Percentiles rank a stretch among this genome's conserved stretches.
Evolutionary conservation across 345 rosid species (phyloP).

Genomic region (Cardamine resedifolia): DNA sequence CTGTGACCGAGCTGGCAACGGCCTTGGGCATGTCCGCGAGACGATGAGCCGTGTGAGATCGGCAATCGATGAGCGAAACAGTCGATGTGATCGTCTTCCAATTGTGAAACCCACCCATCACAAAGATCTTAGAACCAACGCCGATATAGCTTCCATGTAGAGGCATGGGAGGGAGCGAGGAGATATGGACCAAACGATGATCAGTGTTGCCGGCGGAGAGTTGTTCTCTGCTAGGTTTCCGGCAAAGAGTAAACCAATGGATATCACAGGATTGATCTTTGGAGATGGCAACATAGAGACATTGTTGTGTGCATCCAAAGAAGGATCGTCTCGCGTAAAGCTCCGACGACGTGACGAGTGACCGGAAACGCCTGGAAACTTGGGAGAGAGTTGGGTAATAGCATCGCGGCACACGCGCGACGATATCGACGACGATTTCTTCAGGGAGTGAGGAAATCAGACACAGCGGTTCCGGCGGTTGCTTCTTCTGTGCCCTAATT

Average conservation of each 20-base stretch:
- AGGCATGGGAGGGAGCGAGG: constrained; percentile 32
- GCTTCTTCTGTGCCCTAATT: constrained; percentile 31
- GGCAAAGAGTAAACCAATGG: constrained; percentile 26
- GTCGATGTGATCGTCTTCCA: constrained; percentile 22
- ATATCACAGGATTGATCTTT: constrained; percentile 24
- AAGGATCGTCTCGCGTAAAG: constrained; percentile 26
- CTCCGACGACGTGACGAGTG: constrained; percentile 23
- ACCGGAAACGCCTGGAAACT: constrained; percentile 24
- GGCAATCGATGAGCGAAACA: constrained; percentile 25
- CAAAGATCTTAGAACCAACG: constrained; percentile 18
- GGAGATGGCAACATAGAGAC: constrained; percentile 24
- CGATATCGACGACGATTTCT: constrained; percentile 29
- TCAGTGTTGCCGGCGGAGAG: neutral
- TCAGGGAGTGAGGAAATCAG: constrained; percentile 19
- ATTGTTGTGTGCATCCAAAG: constrained; percentile 4
- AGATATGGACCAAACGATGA: constrained; percentile 6
- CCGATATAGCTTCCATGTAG: constrained; percentile 25
- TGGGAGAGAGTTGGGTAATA: constrained; percentile 20
- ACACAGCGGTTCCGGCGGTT: constrained; percentile 15
- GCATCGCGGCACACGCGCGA: constrained; percentile 20
- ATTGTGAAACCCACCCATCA: constrained; percentile 25
- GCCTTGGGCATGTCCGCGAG: constrained; percentile 29
- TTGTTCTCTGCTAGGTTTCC: neutral
- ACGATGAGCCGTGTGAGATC: neutral
- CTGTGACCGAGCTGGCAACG: constrained; percentile 13